A percentile compares a stretch with the other conserved stretches of the same genome.
These are phyloP conservation scores for Cymbidium sinense DNA, from an alignment of 106 monocot species.

Conservation along the genomic window DNA sequence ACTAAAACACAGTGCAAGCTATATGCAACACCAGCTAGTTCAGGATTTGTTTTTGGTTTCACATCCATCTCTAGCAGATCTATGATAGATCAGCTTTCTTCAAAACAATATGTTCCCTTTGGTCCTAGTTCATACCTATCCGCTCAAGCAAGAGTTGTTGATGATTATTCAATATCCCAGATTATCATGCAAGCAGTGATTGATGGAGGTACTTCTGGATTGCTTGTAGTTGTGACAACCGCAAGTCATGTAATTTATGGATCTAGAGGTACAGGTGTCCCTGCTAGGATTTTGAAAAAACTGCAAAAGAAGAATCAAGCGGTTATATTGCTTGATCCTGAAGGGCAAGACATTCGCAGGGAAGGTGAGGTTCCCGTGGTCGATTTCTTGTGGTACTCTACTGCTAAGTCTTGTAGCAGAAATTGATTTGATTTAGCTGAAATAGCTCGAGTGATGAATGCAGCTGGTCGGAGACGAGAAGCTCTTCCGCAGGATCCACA, in stretches of 20 bases:
- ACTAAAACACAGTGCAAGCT: conserved; percentile 62
- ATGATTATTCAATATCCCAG: conserved; percentile 85
- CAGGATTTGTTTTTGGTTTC: conserved; percentile 85
- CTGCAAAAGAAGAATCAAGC: too few relatives aligned
- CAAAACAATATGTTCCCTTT: conserved; percentile 46
- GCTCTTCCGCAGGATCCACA: too few relatives aligned
- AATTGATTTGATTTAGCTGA: conserved; percentile 99
- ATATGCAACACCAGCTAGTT: conserved; percentile 88
- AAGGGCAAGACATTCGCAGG: too few relatives aligned
- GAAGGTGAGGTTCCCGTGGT: conserved; percentile 82
- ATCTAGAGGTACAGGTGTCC: conserved; percentile 81
- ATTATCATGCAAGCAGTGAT: too few relatives aligned
- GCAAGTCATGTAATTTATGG: too few relatives aligned
- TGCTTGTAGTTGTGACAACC: too few relatives aligned
- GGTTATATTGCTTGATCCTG: too few relatives aligned
- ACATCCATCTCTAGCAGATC: conserved; percentile 57
- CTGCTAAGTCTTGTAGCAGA: conserved; percentile 87
- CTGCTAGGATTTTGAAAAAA: conserved; percentile 83
- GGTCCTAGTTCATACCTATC: conserved; percentile 78
- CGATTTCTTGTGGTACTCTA: conserved; percentile 97
- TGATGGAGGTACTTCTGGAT: too few relatives aligned
- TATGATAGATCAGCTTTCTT: conserved; percentile 46
- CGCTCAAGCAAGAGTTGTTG: conserved; percentile 81
- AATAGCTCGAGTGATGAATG: too few relatives aligned
- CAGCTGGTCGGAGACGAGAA: too few relatives aligned